Evolutionary conservation across 1,284 basidiomycete genomes (phyloP).

Genomic region (Sporisorium sorghi): DNA sequence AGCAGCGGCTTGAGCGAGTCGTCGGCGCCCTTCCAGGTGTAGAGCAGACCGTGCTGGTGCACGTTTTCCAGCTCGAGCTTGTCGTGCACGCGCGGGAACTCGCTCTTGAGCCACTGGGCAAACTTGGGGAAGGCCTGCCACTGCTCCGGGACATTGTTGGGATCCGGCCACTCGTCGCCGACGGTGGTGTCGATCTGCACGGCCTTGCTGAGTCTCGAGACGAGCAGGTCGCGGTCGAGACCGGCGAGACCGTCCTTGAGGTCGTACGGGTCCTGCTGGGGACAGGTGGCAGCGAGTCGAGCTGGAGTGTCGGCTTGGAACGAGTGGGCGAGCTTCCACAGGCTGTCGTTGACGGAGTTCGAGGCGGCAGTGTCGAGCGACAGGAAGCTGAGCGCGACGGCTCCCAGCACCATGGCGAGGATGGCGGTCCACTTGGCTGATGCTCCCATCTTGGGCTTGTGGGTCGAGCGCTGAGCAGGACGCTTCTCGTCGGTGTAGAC

Average conservation of each 20-base stretch:
- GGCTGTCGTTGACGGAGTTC: slow-evolving; percentile 34
- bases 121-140: slow-evolving; percentile 58
- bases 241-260: slow-evolving; percentile 39
- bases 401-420: slow-evolving; percentile 28
- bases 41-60: slow-evolving; percentile 77
- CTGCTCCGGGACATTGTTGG: slow-evolving; percentile 38
- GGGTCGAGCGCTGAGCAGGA: neutral
- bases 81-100: slow-evolving; percentile 55
- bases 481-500: slow-evolving; percentile 23
- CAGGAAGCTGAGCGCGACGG: slow-evolving; percentile 23
- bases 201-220: slow-evolving; percentile 49
- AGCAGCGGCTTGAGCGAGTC: slow-evolving; percentile 76
- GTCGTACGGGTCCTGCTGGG: slow-evolving; percentile 43
- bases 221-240: slow-evolving; percentile 41
- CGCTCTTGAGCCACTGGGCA: slow-evolving; percentile 46
- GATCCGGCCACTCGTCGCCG: slow-evolving; percentile 54
- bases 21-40: slow-evolving; percentile 76
- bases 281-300: slow-evolving; percentile 21
- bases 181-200: slow-evolving; percentile 62
- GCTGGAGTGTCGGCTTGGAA: slow-evolving; percentile 12
- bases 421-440: slow-evolving; percentile 26
- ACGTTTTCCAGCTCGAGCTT: slow-evolving; percentile 68
- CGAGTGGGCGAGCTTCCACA: slow-evolving; percentile 31
- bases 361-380: slow-evolving; percentile 39
- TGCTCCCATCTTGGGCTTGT: slow-evolving; percentile 8